Base-by-base conservation (phyloP, 441 rosid genomes). In the Populus hybrid region DNA sequence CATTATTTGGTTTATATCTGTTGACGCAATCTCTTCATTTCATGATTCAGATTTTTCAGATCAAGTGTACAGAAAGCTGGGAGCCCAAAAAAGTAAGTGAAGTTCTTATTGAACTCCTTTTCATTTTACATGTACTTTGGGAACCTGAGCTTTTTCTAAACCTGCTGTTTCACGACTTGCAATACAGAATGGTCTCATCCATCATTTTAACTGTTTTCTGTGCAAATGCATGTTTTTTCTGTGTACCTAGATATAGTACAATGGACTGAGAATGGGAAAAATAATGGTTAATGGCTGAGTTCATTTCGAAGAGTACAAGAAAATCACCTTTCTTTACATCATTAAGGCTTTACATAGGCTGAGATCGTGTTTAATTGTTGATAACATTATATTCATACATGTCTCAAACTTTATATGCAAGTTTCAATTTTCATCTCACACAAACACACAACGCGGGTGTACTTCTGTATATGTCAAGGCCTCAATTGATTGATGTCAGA, bases 1-100 rank as follows among this genome's bases (percentile, higher is more conserved):
- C 4, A 50, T 69, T 69, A 30, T 54, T 63, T 66, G 26, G 78
- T 80, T 23, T 24, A 63, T 69, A 21, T 83, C 79, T 46, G 61
- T 67, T 83, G 69, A 74, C 34, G n/a, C 2, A 16, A 18, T 30
- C 38, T 23, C 24, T 73, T 63, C 67, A 61, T 69, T 81, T 35
- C 85, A 71, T 38, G 72, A 79, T 83, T n/a, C 90, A 91, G 99
- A 80, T 86, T 89, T 72, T 78, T 93, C 72, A 92, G 86, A 82
- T 83, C 95, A 76, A 88, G 86, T 72, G 94, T 89, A 78, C 94
- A 87, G 86, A 90, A 89, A 87, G 89, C 94, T 70, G 90, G 89
- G 83, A 86, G 84, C 80, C 75, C 89, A 16, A 84, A 70, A 71
- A 86, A 85, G 97, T 88, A 84, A 83, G 92, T 82, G 75, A 76